Conservation (phyloP, 176 grass and related monocot species). For the Rhynchospora breviuscula region DNA sequence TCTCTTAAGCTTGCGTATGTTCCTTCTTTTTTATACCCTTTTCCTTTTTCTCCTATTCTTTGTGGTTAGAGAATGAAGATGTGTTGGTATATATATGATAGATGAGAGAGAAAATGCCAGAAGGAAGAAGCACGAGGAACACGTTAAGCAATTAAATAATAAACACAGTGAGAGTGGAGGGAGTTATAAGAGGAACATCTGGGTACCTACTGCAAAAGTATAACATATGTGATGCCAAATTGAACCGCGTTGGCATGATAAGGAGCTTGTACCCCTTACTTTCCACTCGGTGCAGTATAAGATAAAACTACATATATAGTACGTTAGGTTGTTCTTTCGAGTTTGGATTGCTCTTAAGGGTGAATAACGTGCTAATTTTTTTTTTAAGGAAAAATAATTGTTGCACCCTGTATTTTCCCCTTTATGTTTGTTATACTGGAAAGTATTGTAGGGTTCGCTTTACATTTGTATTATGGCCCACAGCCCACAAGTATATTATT, state of each 20-base stretch:
- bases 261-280: background rate
- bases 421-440: no score
- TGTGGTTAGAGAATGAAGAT: background rate
- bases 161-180: background rate
- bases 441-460: no score
- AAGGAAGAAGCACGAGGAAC: background rate
- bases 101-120: background rate
- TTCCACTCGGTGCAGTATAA: background rate
- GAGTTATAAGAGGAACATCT: background rate
- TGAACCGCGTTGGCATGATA: background rate
- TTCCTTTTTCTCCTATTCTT: background rate
- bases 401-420: no score
- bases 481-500: no score
- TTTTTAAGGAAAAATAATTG: no score
- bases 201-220: background rate
- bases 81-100: slow-evolving; percentile 7
- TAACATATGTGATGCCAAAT: slow-evolving; percentile 8
- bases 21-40: background rate
- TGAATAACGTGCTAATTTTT: background rate
- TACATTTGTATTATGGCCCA: no score
- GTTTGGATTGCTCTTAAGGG: background rate
- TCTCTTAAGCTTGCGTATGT: background rate
- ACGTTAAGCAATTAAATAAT: slow-evolving; percentile 5
- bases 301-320: background rate
- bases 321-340: background rate